Evolutionary conservation across 345 rosid species (phyloP).

Genomic region (Eucalyptus fibrosa): DNA sequence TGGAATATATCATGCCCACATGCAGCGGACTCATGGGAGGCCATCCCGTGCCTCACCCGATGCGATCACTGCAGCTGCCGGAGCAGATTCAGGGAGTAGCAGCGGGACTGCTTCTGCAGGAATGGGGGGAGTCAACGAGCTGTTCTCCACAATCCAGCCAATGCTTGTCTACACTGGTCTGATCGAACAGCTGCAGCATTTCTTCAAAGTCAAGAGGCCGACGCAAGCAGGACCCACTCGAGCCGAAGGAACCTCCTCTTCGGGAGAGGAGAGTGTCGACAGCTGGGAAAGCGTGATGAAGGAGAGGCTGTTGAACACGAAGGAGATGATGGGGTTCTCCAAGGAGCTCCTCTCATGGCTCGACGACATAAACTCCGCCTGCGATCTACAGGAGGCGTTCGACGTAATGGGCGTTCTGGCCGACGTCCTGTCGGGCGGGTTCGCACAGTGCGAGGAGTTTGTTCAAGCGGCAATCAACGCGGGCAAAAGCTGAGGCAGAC

Average conservation of each 20-base stretch:
- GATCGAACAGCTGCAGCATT: constrained; percentile 86
- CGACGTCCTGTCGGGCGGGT: constrained; percentile 71
- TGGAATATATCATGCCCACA: constrained; percentile 79
- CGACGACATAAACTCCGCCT: constrained; percentile 63
- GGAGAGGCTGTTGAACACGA: constrained; percentile 52
- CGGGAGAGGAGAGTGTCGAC: constrained; percentile 35
- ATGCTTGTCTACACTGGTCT: constrained; percentile 87
- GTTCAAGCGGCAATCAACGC: constrained; percentile 56
- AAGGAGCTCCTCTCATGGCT: constrained; percentile 80
- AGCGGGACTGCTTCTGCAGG: constrained; percentile 22
- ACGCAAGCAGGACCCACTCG: background rate
- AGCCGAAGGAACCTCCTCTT: constrained; percentile 24
- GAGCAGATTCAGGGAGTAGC: constrained; percentile 31
- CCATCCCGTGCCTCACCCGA: constrained; percentile 6
- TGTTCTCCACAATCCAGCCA: constrained; percentile 51
- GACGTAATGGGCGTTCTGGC: constrained; percentile 65
- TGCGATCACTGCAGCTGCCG: background rate
- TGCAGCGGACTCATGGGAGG: constrained; percentile 88
- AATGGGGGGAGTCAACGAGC: constrained; percentile 29
- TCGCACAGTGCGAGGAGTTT: constrained; percentile 56
- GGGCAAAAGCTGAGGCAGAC: constrained; percentile 34
- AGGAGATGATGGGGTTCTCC: constrained; percentile 78
- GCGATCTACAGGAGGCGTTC: constrained; percentile 83
- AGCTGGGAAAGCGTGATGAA: constrained; percentile 79
- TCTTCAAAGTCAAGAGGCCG: constrained; percentile 54